Percentiles rank a stretch among this genome's conserved stretches.
Conservation (phyloP, 352 stramenopile genomes). For the Phytophthora litchii region DNA sequence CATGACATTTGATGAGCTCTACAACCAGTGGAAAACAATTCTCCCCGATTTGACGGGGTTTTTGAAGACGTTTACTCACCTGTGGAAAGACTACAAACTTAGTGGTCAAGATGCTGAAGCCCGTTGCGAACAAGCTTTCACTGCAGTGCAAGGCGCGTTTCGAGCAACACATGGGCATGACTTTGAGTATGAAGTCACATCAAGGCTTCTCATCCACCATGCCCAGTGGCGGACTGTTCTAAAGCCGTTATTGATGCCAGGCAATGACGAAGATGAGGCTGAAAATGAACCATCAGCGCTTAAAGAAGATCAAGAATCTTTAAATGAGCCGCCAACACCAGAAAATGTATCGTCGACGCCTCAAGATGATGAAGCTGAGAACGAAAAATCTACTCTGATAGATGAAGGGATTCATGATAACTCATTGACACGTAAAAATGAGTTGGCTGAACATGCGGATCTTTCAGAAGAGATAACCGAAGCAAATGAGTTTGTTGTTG, state of each 20-base stretch:
- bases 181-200: constrained; percentile 4
- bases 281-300: neutral
- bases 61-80: neutral
- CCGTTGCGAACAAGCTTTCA: neutral
- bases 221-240: neutral
- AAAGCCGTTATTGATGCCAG: neutral
- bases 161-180: neutral
- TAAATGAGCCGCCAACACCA: neutral
- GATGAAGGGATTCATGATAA: neutral
- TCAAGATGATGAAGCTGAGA: neutral
- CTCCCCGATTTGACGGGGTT: neutral
- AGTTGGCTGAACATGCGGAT: neutral
- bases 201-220: constrained; percentile 5
- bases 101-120: constrained; percentile 8
- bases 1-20: neutral
- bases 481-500: neutral
- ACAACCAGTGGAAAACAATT: neutral
- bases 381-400: neutral
- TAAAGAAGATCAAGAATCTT: neutral
- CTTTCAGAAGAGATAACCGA: neutral
- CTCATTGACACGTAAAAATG: neutral
- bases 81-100: neutral
- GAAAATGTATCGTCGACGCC: neutral
- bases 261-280: neutral
- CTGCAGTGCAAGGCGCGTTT: constrained; percentile 1